Evolutionary conservation across 2,329 filamentous ascomycete genomes (phyloP).

Genomic region (Drechmeria coniospora): DNA sequence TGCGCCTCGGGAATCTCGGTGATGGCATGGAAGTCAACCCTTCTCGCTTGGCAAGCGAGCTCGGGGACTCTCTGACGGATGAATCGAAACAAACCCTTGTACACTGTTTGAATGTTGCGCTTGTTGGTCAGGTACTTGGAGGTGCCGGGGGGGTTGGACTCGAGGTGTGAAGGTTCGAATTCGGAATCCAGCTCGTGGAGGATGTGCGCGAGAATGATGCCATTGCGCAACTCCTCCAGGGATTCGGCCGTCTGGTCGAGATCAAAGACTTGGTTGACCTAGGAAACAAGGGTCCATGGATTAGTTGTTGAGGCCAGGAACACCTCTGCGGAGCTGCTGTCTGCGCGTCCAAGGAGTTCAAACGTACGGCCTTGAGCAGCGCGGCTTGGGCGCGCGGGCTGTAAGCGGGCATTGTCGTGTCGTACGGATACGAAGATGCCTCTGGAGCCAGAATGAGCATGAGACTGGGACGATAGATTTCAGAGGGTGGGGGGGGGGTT

Average conservation of each 20-base stretch:
- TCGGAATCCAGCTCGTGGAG: constrained; percentile 41
- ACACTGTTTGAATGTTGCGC: constrained; percentile 36
- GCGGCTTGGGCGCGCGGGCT: too few relatives aligned
- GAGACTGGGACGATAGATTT: too few relatives aligned
- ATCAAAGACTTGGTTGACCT: constrained; percentile 25
- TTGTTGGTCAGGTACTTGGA: constrained; percentile 31
- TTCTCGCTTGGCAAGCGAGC: constrained; percentile 34
- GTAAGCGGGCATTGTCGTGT: too few relatives aligned
- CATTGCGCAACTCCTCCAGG: constrained; percentile 37
- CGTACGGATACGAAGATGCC: too few relatives aligned
- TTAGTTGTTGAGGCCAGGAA: too few relatives aligned
- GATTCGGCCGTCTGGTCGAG: constrained; percentile 30
- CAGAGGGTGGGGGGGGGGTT: too few relatives aligned
- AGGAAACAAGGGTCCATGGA: too few relatives aligned
- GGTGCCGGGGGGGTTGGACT: constrained; percentile 26
- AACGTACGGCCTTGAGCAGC: too few relatives aligned
- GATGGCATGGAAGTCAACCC: constrained; percentile 40
- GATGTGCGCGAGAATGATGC: constrained; percentile 36
- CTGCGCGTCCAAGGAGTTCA: too few relatives aligned
- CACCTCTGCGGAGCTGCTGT: too few relatives aligned
- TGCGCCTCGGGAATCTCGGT: constrained; percentile 39
- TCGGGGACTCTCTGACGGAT: constrained; percentile 36
- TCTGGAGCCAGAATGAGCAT: too few relatives aligned
- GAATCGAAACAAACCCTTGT: constrained; percentile 39
- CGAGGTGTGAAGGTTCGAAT: constrained; percentile 39